phyloP scores from a whole-genome alignment of 2,329 filamentous ascomycete species.

The Xylaria sp. region DNA sequence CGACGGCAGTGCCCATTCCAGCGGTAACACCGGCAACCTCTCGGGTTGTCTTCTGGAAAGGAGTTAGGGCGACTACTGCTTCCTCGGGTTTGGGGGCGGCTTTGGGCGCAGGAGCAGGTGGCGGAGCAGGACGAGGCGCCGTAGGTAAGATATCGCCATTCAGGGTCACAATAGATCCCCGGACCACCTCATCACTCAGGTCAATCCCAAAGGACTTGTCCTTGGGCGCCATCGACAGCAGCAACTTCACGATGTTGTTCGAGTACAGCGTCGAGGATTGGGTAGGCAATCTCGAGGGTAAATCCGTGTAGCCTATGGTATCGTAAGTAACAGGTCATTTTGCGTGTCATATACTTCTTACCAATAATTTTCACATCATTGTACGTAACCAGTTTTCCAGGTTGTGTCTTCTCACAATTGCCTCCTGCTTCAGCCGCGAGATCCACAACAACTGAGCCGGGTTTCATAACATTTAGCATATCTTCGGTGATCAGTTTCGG shows the following conservation, averaged over 20 bases:
- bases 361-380: slow-evolving; percentile 87
- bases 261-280: slow-evolving; percentile 92
- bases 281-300: slow-evolving; percentile 85
- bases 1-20: slow-evolving; percentile 79
- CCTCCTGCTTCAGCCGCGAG: slow-evolving; percentile 88
- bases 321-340: slow-evolving; percentile 41
- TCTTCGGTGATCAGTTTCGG: slow-evolving; percentile 84
- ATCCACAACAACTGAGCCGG: slow-evolving; percentile 88
- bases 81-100: slow-evolving; percentile 57
- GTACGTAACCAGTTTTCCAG: slow-evolving; percentile 75
- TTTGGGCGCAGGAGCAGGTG: slow-evolving; percentile 62
- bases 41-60: slow-evolving; percentile 81
- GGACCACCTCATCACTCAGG: slow-evolving; percentile 83
- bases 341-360: slow-evolving; percentile 50
- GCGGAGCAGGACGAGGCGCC: slow-evolving; percentile 73
- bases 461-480: slow-evolving; percentile 87
- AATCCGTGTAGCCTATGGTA: slow-evolving; percentile 77
- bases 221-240: slow-evolving; percentile 82
- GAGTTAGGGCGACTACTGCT: slow-evolving; percentile 74
- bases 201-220: slow-evolving; percentile 84
- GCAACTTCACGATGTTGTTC: slow-evolving; percentile 91
- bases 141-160: slow-evolving; percentile 80
- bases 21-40: slow-evolving; percentile 80
- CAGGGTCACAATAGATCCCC: slow-evolving; percentile 83
- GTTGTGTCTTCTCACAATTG: slow-evolving; percentile 84